Percentiles rank a stretch among this genome's conserved stretches.
These are phyloP conservation scores for Hanseniaspora singularis DNA, from an alignment of 805 yeast species.

Conservation along the genomic window DNA sequence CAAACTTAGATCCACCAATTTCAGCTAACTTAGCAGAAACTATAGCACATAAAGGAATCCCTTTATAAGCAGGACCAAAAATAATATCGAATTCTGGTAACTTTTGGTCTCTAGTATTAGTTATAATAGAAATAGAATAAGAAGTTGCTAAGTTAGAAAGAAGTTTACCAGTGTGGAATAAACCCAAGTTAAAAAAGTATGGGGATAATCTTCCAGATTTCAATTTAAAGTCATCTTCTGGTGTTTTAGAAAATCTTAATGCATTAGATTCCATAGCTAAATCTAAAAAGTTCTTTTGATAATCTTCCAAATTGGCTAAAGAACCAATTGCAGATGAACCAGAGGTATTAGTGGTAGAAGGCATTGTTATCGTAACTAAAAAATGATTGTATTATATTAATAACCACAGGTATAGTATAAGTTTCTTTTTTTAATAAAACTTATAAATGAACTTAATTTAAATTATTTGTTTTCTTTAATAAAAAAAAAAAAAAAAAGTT, in stretches of 20 bases:
- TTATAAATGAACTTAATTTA: no score
- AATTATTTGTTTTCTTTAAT: no score
- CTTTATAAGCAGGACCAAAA: constrained; percentile 97
- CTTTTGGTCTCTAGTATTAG: constrained; percentile 32
- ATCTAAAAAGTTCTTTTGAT: constrained; percentile 60
- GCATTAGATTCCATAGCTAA: constrained; percentile 74
- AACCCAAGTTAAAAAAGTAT: constrained; percentile 89
- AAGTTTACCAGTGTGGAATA: constrained; percentile 68
- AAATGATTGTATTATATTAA: no score
- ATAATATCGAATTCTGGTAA: constrained; percentile 78
- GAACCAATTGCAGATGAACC: constrained; percentile 1
- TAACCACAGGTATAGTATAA: no score
- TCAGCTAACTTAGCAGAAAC: constrained; percentile 88
- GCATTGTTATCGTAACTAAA: no score
- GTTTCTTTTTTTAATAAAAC: background rate
- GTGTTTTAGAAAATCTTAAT: constrained; percentile 42
- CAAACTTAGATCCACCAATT: constrained; percentile 68
- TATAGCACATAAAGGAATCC: constrained; percentile 88
- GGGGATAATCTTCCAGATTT: constrained; percentile 93
- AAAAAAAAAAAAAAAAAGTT: no score
- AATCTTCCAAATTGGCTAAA: constrained; percentile 31
- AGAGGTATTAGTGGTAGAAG: background rate
- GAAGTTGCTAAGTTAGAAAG: constrained; percentile 74
- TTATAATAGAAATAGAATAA: constrained; percentile 75
- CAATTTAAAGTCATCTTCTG: constrained; percentile 63